Percentiles rank a stretch among this genome's conserved stretches.
Evolutionary conservation across 495 filamentous ascomycete genomes (phyloP).

Genomic region (Penicillium crystallinum): DNA sequence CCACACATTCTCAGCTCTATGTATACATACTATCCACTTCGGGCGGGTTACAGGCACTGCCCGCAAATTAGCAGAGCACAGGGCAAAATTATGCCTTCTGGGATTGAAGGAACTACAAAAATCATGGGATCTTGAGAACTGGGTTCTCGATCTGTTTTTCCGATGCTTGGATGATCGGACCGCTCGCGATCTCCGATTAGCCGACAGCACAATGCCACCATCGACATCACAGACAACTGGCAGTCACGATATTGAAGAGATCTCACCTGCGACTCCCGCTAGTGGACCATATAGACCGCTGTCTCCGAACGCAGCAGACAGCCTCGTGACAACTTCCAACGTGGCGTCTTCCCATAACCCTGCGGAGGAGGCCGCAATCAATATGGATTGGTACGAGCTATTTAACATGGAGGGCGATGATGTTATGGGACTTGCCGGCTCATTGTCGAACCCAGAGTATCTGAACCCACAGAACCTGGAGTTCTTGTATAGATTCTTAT

Average conservation of each 20-base stretch:
- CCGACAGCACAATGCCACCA: slow-evolving; percentile 8
- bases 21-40: slow-evolving; percentile 44
- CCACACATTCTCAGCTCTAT: slow-evolving; percentile 43
- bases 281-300: neutral
- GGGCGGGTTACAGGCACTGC: slow-evolving; percentile 33
- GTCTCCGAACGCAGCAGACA: neutral
- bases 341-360: neutral
- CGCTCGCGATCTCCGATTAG: slow-evolving; percentile 33
- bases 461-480: slow-evolving; percentile 38
- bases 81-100: slow-evolving; percentile 42
- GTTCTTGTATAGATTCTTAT: slow-evolving; percentile 39
- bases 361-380: slow-evolving; percentile 12
- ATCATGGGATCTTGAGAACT: slow-evolving; percentile 45
- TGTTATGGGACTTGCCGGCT: slow-evolving; percentile 26
- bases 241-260: neutral
- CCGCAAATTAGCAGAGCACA: slow-evolving; percentile 42
- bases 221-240: neutral
- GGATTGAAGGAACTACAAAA: slow-evolving; percentile 45
- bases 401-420: slow-evolving; percentile 36
- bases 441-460: slow-evolving; percentile 29
- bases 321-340: neutral
- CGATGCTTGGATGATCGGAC: slow-evolving; percentile 42
- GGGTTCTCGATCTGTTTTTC: slow-evolving; percentile 44
- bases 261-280: neutral
- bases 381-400: slow-evolving; percentile 36